Evolutionary conservation across 371 early-diverging fungal species (phyloP).

Genomic region (Cokeromyces recurvatus): DNA sequence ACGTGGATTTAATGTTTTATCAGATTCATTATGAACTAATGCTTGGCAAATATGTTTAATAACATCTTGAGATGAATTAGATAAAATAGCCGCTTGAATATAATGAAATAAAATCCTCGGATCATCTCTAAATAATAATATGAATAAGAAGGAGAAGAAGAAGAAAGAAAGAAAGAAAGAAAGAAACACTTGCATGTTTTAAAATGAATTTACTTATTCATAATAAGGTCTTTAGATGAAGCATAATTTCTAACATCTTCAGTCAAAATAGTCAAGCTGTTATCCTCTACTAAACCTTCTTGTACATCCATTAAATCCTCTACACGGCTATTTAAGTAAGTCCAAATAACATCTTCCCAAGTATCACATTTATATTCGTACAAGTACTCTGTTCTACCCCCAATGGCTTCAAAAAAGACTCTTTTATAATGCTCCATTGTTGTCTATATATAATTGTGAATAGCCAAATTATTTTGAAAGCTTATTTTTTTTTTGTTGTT

Average conservation of each 20-base stretch:
- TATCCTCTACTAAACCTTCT: not conserved
- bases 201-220: too few species aligned
- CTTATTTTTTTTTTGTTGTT: not conserved
- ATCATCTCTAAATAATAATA: slow-evolving; percentile 1
- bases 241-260: not conserved
- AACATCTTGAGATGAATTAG: too few species aligned
- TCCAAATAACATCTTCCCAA: slow-evolving; percentile 39
- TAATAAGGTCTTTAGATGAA: slow-evolving; percentile 7
- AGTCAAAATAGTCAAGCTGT: not conserved
- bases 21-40: too few species aligned
- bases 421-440: not conserved
- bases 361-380: slow-evolving; percentile 17
- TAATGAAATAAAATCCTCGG: slow-evolving; percentile 17
- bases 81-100: slow-evolving; percentile 10
- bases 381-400: slow-evolving; percentile 1
- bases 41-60: too few species aligned
- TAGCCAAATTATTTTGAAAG: not conserved
- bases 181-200: too few species aligned
- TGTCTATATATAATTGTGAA: not conserved
- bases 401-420: not conserved
- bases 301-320: slow-evolving; percentile 7
- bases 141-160: too few species aligned
- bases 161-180: too few species aligned
- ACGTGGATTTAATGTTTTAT: too few species aligned
- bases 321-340: slow-evolving; percentile 18